Conservation (phyloP, 2,329 filamentous ascomycete species). For the Aspergillus candidus region DNA sequence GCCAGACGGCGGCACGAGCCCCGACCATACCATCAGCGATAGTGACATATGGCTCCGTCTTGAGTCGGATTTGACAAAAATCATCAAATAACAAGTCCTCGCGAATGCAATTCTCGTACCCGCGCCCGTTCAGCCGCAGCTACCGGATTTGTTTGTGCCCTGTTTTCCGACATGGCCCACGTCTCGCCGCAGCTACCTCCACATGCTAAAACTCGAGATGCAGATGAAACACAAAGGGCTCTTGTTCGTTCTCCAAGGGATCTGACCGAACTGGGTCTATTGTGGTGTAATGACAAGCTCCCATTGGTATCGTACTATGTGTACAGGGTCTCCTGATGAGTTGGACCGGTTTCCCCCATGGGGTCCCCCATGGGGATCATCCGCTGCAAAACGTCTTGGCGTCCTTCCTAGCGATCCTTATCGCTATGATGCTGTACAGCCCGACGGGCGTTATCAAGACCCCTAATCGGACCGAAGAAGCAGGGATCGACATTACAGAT, state of each 20-base stretch:
- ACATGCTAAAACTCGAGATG: constrained; percentile 20
- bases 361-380: no score
- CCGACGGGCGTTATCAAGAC: constrained; percentile 90
- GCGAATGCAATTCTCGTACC: constrained; percentile 6
- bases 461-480: constrained; percentile 57
- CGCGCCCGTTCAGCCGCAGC: constrained; percentile 9
- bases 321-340: constrained; percentile 66
- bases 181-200: constrained; percentile 18
- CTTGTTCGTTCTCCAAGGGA: constrained; percentile 16
- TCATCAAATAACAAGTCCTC: constrained; percentile 12
- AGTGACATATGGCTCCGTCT: constrained; percentile 22
- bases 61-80: constrained; percentile 22
- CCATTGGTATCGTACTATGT: constrained; percentile 80
- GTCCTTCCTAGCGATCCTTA: constrained; percentile 70
- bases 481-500: constrained; percentile 52
- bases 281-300: constrained; percentile 83
- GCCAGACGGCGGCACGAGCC: constrained; percentile 14
- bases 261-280: constrained; percentile 73
- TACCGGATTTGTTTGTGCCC: no score
- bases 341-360: constrained; percentile 54
- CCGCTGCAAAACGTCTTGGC: constrained; percentile 73
- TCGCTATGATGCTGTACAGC: constrained; percentile 77
- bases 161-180: no score
- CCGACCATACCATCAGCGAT: background rate
- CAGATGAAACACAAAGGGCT: constrained; percentile 19